These are phyloP conservation scores for Miscanthus lutarioriparius DNA, from an alignment of 176 grass and related monocot genomes.

Conservation along the genomic window DNA sequence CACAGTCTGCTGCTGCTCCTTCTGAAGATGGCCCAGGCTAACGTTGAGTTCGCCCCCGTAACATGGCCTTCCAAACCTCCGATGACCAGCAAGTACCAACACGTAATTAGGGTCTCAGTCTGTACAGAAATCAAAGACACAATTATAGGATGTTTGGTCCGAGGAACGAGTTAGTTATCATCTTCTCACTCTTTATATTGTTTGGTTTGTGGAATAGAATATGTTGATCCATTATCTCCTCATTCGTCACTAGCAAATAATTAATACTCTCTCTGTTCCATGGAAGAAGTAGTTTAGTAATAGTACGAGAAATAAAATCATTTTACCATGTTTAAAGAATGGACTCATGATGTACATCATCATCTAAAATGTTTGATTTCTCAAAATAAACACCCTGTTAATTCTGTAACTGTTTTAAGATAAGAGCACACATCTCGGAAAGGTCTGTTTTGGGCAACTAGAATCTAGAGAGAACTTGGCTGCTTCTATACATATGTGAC, in stretches of 20 bases:
- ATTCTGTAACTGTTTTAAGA: neutral
- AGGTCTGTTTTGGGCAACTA: neutral
- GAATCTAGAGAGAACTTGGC: neutral
- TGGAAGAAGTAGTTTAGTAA: neutral
- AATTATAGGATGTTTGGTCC: neutral
- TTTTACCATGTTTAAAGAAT: neutral
- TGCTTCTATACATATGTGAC: neutral
- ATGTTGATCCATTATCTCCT: no score
- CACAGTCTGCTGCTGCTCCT: no score
- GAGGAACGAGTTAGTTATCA: neutral
- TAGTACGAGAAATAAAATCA: neutral
- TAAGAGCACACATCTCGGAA: neutral
- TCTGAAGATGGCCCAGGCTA: neutral
- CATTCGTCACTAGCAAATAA: no score
- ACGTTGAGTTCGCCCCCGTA: slow-evolving; percentile 33
- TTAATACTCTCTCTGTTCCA: no score
- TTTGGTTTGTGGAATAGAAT: neutral
- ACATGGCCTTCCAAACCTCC: slow-evolving; percentile 7
- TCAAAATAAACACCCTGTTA: neutral
- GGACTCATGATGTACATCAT: neutral
- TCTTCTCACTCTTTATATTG: neutral
- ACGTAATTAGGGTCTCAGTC: neutral
- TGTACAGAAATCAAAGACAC: no score
- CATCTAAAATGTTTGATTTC: neutral
- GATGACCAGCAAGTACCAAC: slow-evolving; percentile 28